Base-by-base conservation (phyloP, 2,329 filamentous ascomycete genomes). In the Taxawa tesnikishii region DNA sequence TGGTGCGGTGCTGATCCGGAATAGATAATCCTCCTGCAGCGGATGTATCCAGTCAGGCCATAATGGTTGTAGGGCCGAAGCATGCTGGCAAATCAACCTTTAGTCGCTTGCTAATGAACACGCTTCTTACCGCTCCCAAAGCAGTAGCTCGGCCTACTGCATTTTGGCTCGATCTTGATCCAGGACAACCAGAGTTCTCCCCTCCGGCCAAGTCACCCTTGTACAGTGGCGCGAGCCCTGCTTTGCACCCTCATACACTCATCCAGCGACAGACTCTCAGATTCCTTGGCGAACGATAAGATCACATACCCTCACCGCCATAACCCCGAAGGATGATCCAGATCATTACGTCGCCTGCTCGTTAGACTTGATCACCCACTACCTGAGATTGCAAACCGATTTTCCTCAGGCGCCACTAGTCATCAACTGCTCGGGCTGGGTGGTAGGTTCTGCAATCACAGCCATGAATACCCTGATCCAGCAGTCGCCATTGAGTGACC, bases 31-130 rank as follows among this genome's bases (percentile, higher is more conserved):
- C n/a, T n/a, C n/a, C n/a, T n/a, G n/a, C n/a, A n/a, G n/a, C n/a
- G n/a, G n/a, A n/a, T n/a, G n/a, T n/a, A n/a, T n/a, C 4, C 66
- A 70, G 44, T 10, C 33, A 73, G 75, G 76, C 73, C 79, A 60
- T 73, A 5, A 60, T 85, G 38, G 59, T 83, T 3, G 76, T 76
- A 30, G 81, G 81, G 0, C 71, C 77, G 0, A 81, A 83, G 41
- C 75, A 71, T 1, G 73, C 79, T 3, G 81, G 81, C 3, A 87
- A 87, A 47, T 85, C 81, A 1, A 84, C 79, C 0, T 81, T 85
- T 49, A 69, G 71, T 9, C 72, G 70, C 29, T 53, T 83, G 4
- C 58, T 87, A 3, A 56, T 67, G 6, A 87, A 87, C 46, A 68
- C 72, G 8, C 56, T 83, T 6, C 53, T 83, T n/a, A 79, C 73